These are phyloP conservation scores for Microdochium trichocladiopsis DNA, from an alignment of 2,329 filamentous ascomycete genomes.

Conservation along the genomic window DNA sequence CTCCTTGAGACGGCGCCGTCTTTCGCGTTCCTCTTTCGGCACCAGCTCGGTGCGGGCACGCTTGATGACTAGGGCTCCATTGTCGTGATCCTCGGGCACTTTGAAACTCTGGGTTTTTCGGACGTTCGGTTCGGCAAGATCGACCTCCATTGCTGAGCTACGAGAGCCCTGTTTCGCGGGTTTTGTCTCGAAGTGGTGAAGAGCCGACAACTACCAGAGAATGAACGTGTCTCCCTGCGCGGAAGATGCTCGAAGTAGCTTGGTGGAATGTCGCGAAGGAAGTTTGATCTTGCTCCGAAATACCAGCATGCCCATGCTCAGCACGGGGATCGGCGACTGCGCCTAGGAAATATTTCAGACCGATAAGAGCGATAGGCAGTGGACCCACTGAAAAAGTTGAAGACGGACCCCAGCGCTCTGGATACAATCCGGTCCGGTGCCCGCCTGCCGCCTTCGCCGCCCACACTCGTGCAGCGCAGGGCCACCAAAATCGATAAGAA, in stretches of 20 bases:
- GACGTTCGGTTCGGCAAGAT: constrained; percentile 3
- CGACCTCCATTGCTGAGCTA: constrained; percentile 17
- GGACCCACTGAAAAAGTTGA: background rate
- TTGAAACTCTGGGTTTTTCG: background rate
- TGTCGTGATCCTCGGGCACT: constrained; percentile 29
- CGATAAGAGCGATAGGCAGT: background rate
- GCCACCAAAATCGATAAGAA: background rate
- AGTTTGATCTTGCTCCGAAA: background rate
- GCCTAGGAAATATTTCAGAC: background rate
- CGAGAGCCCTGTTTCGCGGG: no score
- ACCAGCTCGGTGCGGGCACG: constrained; percentile 43
- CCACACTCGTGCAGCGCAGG: background rate
- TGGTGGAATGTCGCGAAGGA: background rate
- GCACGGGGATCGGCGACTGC: background rate
- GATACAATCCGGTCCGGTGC: no score
- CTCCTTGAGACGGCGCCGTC: constrained; percentile 44
- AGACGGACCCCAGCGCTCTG: background rate
- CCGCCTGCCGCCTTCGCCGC: no score
- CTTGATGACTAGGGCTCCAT: constrained; percentile 45
- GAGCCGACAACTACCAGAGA: no score
- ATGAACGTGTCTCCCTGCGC: no score
- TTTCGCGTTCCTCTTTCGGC: constrained; percentile 42
- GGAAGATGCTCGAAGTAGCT: no score
- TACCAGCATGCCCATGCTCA: background rate
- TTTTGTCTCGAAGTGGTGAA: background rate